A percentile compares a stretch with the other conserved stretches of the same genome.
Evolutionary conservation across 1,284 basidiomycete species (phyloP).

Genomic region (Naganishia cerealis): DNA sequence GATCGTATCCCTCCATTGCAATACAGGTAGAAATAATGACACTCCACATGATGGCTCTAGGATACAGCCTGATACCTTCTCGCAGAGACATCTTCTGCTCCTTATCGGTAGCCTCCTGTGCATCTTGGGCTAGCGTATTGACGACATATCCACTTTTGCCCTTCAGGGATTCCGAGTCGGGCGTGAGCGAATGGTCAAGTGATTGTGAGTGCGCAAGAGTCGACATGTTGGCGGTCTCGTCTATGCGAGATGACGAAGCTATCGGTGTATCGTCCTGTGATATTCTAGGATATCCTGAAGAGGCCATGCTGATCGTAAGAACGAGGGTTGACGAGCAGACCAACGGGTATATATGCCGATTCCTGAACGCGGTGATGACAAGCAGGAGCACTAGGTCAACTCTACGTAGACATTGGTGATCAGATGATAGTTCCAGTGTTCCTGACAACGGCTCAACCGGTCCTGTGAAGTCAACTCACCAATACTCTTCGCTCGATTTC

Average conservation of each 20-base stretch:
- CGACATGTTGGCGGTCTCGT: slow-evolving; percentile 4
- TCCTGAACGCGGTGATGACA: not conserved
- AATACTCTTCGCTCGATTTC: not conserved
- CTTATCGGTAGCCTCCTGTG: slow-evolving; percentile 41
- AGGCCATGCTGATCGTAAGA: not conserved
- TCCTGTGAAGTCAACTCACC: not conserved
- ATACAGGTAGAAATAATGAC: slow-evolving; percentile 55
- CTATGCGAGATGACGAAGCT: slow-evolving; percentile 7
- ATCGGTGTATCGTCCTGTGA: slow-evolving; percentile 8
- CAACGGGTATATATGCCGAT: not conserved
- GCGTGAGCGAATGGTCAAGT: not conserved
- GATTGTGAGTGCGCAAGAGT: slow-evolving; percentile 5
- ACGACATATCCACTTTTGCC: not conserved
- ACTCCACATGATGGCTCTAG: slow-evolving; percentile 56
- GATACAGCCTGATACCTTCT: slow-evolving; percentile 52
- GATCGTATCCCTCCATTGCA: slow-evolving; percentile 57
- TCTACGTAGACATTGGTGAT: not conserved
- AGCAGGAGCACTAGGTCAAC: not conserved
- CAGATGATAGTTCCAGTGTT: not conserved
- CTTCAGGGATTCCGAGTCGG: slow-evolving; percentile 11
- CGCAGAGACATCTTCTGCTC: slow-evolving; percentile 52
- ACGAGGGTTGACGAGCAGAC: not conserved
- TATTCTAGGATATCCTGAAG: slow-evolving; percentile 5
- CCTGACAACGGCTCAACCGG: too few relatives aligned
- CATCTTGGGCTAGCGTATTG: slow-evolving; percentile 32